phyloP scores from a whole-genome alignment of 495 filamentous ascomycete genomes.

The Trichoderma virens region DNA sequence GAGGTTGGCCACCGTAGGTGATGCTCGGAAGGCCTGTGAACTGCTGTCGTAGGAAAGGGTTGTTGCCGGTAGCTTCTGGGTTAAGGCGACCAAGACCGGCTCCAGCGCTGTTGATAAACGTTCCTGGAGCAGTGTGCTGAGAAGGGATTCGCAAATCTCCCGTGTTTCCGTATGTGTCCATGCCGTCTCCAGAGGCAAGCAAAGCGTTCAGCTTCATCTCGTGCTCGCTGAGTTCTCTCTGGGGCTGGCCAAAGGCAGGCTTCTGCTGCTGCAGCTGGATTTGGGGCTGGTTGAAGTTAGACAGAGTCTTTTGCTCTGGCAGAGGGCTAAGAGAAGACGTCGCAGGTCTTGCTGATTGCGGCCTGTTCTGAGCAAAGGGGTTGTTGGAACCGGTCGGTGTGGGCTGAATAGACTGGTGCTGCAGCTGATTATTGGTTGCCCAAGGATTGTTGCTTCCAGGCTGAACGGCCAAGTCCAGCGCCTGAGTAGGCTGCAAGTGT shows the following conservation, averaged over 20 bases:
- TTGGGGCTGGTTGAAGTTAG: conserved; percentile 34
- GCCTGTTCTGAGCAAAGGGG: conserved; percentile 66
- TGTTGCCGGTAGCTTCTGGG: conserved; percentile 73
- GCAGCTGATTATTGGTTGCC: conserved; percentile 38
- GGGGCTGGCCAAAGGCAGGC: conserved; percentile 30
- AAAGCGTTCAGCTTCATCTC: conserved; percentile 86
- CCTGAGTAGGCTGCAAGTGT: conserved; percentile 28
- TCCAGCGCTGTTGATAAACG: conserved; percentile 92
- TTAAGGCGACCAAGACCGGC: conserved; percentile 61
- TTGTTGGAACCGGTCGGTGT: conserved; percentile 91
- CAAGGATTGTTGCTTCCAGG: conserved; percentile 86
- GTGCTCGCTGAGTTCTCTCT: conserved; percentile 60
- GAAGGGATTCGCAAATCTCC: conserved; percentile 91
- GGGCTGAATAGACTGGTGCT: conserved; percentile 47
- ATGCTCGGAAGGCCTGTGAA: conserved; percentile 71
- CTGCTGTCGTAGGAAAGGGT: conserved; percentile 78
- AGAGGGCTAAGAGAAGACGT: conserved; percentile 48
- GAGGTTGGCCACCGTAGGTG: conserved; percentile 41
- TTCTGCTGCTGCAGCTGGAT: conserved; percentile 22
- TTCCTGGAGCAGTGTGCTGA: conserved; percentile 94
- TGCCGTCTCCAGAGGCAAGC: conserved; percentile 76
- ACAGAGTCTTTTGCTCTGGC: conserved; percentile 61
- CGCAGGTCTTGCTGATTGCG: conserved; percentile 42
- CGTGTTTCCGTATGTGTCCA: conserved; percentile 95
- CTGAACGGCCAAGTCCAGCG: conserved; percentile 52